These are phyloP conservation scores for Aspergillus funiculosus DNA, from an alignment of 495 filamentous ascomycete genomes.

Conservation along the genomic window DNA sequence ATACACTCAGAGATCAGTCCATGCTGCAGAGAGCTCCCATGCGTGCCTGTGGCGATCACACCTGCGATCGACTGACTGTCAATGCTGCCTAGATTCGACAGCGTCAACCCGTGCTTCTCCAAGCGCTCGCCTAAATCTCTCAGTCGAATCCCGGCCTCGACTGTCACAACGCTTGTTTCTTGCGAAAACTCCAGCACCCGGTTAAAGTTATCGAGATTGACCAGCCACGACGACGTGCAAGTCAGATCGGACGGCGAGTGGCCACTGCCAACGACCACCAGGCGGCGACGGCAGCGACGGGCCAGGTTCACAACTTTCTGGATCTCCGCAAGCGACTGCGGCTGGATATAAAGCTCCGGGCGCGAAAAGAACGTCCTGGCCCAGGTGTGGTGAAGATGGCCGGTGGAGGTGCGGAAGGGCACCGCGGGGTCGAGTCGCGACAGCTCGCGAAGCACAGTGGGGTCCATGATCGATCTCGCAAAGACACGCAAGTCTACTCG, in stretches of 20 bases:
- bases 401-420: slow-evolving; percentile 67
- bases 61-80: slow-evolving; percentile 91
- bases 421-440: slow-evolving; percentile 51
- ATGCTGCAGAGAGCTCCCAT: slow-evolving; percentile 79
- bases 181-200: slow-evolving; percentile 62
- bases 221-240: slow-evolving; percentile 89
- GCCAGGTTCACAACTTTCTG: slow-evolving; percentile 78
- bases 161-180: slow-evolving; percentile 57
- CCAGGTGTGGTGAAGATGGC: slow-evolving; percentile 90
- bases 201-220: slow-evolving; percentile 84
- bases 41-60: slow-evolving; percentile 86
- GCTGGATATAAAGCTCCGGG: slow-evolving; percentile 85
- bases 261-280: slow-evolving; percentile 75
- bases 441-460: slow-evolving; percentile 46
- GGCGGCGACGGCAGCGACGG: slow-evolving; percentile 67
- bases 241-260: slow-evolving; percentile 92
- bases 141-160: slow-evolving; percentile 82
- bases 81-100: slow-evolving; percentile 90
- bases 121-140: slow-evolving; percentile 61
- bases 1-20: slow-evolving; percentile 77
- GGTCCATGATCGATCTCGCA: slow-evolving; percentile 41
- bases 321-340: slow-evolving; percentile 70
- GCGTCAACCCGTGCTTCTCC: slow-evolving; percentile 65
- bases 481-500: too few species aligned
- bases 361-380: slow-evolving; percentile 82